Base-by-base conservation (phyloP, 805 yeast genomes). In the Myxozyma mucilagina region DNA sequence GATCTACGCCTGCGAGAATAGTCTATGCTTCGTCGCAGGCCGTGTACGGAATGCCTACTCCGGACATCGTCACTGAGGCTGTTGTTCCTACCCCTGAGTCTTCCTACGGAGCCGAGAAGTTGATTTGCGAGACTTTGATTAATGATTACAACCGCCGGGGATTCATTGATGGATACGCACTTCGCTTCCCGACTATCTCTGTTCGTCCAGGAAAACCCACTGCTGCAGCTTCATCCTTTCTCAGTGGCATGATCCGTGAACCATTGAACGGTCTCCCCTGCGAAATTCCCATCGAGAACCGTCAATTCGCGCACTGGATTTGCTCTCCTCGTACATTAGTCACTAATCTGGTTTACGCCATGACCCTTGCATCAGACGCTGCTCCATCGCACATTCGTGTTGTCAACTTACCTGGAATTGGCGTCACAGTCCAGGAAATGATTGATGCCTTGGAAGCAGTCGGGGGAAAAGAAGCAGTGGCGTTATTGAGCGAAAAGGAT, bases 131-230 rank as follows among this genome's bases (percentile, higher is more conserved):
- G 61, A 35, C 48, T 2, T 51, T 68, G 43, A 47, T 68, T 36
- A 65, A 66, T 47, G 71, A 68, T 48, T 68, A 68, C 49, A 57
- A 68, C 16, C 64, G 71, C 20, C 57, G 69, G 18, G 67, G 68
- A 39, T 68, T 57, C 48, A 47, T 68, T 48, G 70, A 68, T 31
- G 71, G 70, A 8, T 42, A 44, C 43, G 41, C 64, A 43, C 49
- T 68, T 56, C 64, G 60, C 57, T 53, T 68, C 56, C 53, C 60
- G 45, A 47, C 68, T 42, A 66, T 68, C 29, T 58, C 68, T 10
- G 69, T 68, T 11, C 63, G 71, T 13, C 69, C 71, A 1, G 71
- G 71, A 18, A 55, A 63, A 14, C 71, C 71, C 8, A 66, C 70
- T 38, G 63, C 66, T 4, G 71, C 71, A 13, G 67, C 71, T 6